Conservation (phyloP, 257 asterid species). For the Solanum stenotomum region DNA sequence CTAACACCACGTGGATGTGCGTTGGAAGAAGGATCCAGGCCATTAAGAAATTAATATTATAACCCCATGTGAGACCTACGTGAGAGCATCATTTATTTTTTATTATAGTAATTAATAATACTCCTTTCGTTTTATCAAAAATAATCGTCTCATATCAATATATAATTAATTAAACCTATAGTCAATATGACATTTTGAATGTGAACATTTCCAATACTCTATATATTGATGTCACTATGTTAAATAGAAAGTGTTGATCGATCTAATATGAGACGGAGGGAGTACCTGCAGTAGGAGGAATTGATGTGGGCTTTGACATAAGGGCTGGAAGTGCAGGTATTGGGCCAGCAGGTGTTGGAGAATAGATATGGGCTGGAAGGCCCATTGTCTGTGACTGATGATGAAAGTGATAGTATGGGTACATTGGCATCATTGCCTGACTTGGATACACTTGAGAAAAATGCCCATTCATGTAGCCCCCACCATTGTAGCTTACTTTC, state of each 20-base stretch:
- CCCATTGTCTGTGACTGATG: constrained; percentile 77
- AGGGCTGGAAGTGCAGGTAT: constrained; percentile 37
- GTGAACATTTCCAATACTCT: no score
- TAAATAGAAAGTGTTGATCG: no score
- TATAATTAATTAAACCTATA: no score
- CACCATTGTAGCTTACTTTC: constrained; percentile 64
- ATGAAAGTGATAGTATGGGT: constrained; percentile 58
- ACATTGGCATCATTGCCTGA: constrained; percentile 74
- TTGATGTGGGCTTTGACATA: constrained; percentile 66
- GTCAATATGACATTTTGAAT: no score
- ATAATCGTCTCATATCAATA: no score
- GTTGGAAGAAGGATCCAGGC: background rate
- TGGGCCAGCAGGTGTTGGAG: constrained; percentile 50
- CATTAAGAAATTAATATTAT: background rate
- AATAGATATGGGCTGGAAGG: constrained; percentile 75
- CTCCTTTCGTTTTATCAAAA: background rate
- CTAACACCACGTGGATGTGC: background rate
- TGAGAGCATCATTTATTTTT: background rate
- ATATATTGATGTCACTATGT: no score
- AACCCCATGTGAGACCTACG: background rate
- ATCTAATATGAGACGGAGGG: background rate
- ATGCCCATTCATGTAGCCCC: constrained; percentile 85
- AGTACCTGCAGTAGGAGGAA: constrained; percentile 59
- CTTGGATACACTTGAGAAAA: constrained; percentile 57
- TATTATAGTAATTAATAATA: background rate